Percentiles rank a stretch among this genome's conserved stretches.
Conservation (phyloP, 2,329 filamentous ascomycete genomes). For the Ophiosphaerella korrae region DNA sequence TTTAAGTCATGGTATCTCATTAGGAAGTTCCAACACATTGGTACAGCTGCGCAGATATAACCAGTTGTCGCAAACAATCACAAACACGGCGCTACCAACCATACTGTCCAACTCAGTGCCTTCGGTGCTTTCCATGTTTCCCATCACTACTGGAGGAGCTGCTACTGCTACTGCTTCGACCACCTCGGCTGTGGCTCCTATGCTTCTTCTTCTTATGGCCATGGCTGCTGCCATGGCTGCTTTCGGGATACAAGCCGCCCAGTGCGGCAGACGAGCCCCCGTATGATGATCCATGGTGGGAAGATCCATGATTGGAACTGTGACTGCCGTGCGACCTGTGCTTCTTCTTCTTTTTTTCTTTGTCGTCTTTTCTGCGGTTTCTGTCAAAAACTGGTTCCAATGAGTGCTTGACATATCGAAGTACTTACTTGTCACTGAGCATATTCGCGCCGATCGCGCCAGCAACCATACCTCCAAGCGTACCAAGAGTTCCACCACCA, state of each 20-base stretch:
- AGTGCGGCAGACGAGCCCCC: slow-evolving; percentile 41
- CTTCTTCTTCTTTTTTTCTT: slow-evolving; percentile 45
- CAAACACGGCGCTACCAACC: neutral
- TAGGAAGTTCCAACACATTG: too few species aligned
- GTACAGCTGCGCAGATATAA: neutral
- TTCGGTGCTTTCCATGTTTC: too few species aligned
- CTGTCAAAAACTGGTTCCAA: slow-evolving; percentile 6
- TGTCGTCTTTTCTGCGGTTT: slow-evolving; percentile 31
- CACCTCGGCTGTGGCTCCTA: slow-evolving; percentile 39
- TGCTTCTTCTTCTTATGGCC: slow-evolving; percentile 39
- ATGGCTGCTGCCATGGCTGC: slow-evolving; percentile 5
- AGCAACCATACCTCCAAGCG: slow-evolving; percentile 57
- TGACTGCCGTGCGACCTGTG: slow-evolving; percentile 40
- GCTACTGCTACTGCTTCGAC: slow-evolving; percentile 36
- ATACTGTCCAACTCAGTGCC: neutral
- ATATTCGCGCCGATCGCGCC: slow-evolving; percentile 63
- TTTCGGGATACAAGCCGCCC: slow-evolving; percentile 41
- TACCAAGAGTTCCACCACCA: slow-evolving; percentile 59
- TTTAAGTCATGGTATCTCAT: too few species aligned
- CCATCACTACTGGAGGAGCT: slow-evolving; percentile 41
- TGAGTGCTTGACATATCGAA: too few species aligned
- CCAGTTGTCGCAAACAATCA: neutral
- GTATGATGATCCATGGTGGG: slow-evolving; percentile 31
- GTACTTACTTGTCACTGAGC: slow-evolving; percentile 51
- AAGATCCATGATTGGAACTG: slow-evolving; percentile 31